phyloP scores from a whole-genome alignment of 2,329 filamentous ascomycete species.

The Talaromyces rugulosus region DNA sequence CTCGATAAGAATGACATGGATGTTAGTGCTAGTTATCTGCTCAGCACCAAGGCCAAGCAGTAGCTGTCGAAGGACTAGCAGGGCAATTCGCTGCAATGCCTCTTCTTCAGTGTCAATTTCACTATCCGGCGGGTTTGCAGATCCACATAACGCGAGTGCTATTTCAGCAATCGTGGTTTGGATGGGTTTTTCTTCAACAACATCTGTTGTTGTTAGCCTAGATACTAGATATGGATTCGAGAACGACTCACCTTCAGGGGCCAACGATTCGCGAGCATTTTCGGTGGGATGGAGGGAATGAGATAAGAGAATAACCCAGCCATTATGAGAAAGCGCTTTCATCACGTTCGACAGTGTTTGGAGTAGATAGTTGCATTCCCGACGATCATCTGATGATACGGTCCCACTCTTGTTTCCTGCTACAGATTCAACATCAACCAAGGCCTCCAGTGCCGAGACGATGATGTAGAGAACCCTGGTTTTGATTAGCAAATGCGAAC shows the following conservation, averaged over 20 bases:
- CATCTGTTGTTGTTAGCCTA: conserved; percentile 15
- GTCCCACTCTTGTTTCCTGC: neutral
- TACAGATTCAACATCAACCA: conserved; percentile 20
- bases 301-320: conserved; percentile 67
- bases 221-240: neutral
- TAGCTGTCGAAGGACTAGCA: conserved; percentile 58
- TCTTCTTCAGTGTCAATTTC: conserved; percentile 51
- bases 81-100: conserved; percentile 65
- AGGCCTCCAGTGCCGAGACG: conserved; percentile 29
- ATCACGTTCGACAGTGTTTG: conserved; percentile 70
- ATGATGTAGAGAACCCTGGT: conserved; percentile 35
- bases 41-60: conserved; percentile 37
- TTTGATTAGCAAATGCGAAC: neutral
- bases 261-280: conserved; percentile 40
- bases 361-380: conserved; percentile 74
- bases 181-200: conserved; percentile 25
- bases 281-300: conserved; percentile 52
- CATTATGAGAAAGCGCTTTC: conserved; percentile 61
- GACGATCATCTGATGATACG: conserved; percentile 58
- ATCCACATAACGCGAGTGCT: conserved; percentile 26
- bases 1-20: conserved; percentile 68
- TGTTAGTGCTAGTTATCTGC: conserved; percentile 43
- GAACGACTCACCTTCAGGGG: conserved; percentile 45
- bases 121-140: conserved; percentile 14
- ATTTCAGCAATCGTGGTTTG: conserved; percentile 31